phyloP scores from a whole-genome alignment of 2,329 filamentous ascomycete species.

The Trichoderma koningiopsis region DNA sequence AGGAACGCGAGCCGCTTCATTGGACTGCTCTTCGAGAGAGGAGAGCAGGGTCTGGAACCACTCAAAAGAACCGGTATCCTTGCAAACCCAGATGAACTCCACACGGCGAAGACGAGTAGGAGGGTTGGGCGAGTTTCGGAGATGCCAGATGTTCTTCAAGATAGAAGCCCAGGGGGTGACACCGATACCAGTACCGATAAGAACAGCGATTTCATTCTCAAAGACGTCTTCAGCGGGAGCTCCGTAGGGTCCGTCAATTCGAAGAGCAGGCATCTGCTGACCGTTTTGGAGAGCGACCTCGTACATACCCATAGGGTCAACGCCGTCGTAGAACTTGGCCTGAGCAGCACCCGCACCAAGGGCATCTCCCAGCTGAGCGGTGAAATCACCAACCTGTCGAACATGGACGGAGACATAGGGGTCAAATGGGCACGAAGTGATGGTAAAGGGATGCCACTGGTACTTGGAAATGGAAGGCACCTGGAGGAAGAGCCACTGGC shows the following conservation, averaged over 20 bases:
- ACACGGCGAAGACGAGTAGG: conserved; percentile 87
- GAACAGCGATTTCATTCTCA: conserved; percentile 83
- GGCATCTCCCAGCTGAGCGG: conserved; percentile 86
- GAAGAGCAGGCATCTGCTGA: conserved; percentile 84
- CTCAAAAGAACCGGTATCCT: conserved; percentile 92
- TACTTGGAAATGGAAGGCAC: conserved; percentile 83
- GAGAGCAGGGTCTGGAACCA: conserved; percentile 97
- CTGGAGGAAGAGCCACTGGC: conserved; percentile 97
- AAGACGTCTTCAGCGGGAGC: conserved; percentile 98
- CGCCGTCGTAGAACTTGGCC: conserved; percentile 83
- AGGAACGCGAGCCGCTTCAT: conserved; percentile 66
- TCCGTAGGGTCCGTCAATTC: conserved; percentile 94
- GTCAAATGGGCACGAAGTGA: conserved; percentile 96
- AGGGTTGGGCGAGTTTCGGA: conserved; percentile 86
- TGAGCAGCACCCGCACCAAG: conserved; percentile 90
- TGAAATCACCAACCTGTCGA: conserved; percentile 96
- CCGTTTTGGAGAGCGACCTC: conserved; percentile 94
- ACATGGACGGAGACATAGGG: conserved; percentile 94
- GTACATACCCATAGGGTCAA: conserved; percentile 96
- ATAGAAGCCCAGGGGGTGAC: conserved; percentile 87
- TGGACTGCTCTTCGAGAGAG: conserved; percentile 84
- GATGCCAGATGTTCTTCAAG: conserved; percentile 97
- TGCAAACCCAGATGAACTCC: conserved; percentile 99
- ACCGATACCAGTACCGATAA: conserved; percentile 84
- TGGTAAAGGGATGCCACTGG: conserved; percentile 99